Percentiles rank a stretch among this genome's conserved stretches.
phyloP scores from a whole-genome alignment of 2,329 filamentous ascomycete species.

The Hypoxylon sp. region DNA sequence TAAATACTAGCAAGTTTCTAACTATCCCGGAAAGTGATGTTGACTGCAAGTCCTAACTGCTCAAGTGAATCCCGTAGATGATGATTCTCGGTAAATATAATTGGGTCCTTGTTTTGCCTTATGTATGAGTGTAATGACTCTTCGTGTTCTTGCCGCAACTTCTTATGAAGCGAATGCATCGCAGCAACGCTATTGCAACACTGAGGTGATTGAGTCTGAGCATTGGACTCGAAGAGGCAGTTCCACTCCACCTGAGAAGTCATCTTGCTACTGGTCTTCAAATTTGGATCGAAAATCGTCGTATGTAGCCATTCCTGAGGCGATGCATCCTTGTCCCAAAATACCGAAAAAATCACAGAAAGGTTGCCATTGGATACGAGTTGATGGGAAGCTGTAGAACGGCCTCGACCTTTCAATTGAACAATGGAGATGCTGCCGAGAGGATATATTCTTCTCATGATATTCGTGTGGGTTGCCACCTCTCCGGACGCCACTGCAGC shows the following conservation, averaged over 20 bases:
- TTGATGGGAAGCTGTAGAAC: conserved; percentile 33
- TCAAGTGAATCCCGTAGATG: too few species aligned
- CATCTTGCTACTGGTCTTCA: conserved; percentile 20
- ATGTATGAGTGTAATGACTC: neutral
- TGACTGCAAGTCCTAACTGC: too few species aligned
- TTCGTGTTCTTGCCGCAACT: neutral
- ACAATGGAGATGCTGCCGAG: conserved; percentile 13
- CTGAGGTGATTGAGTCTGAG: neutral
- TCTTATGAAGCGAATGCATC: conserved; percentile 26
- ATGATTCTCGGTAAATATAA: conserved; percentile 23
- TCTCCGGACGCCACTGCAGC: conserved; percentile 34
- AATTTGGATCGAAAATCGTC: conserved; percentile 21
- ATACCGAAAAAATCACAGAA: conserved; percentile 32
- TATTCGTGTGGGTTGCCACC: neutral
- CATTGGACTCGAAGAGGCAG: conserved; percentile 19
- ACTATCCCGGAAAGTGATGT: too few species aligned
- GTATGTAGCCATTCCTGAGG: conserved; percentile 33
- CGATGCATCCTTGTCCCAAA: conserved; percentile 21
- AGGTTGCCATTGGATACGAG: conserved; percentile 34
- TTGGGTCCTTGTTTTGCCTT: neutral
- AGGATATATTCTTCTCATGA: conserved; percentile 9
- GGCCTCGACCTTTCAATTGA: neutral
- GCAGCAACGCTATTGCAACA: neutral
- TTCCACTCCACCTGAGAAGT: conserved; percentile 20
- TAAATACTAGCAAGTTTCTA: too few species aligned